These are phyloP conservation scores for Colletotrichum karsti DNA, from an alignment of 2,329 filamentous ascomycete genomes.

Conservation along the genomic window DNA sequence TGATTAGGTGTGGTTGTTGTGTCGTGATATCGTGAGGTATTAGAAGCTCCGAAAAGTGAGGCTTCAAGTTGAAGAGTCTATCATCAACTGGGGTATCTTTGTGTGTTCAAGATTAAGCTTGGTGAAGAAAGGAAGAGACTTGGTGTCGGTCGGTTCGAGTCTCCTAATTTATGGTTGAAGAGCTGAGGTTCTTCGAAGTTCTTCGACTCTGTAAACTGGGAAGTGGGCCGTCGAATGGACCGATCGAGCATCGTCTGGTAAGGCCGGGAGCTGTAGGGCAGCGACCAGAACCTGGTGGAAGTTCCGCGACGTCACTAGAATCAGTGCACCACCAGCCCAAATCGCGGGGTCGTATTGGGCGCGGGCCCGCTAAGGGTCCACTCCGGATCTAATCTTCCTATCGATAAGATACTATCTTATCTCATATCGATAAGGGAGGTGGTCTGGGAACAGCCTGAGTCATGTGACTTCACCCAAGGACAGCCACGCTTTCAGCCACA, in stretches of 20 bases:
- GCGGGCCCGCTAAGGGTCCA: not conserved
- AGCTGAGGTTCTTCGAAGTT: not conserved
- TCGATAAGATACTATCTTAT: not conserved
- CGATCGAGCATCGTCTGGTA: conserved; percentile 20
- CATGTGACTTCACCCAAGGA: accelerated
- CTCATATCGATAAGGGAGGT: not conserved
- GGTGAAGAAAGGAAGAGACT: not conserved
- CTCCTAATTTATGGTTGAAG: conserved; percentile 16
- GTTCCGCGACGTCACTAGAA: conserved; percentile 35
- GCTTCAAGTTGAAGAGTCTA: conserved; percentile 26
- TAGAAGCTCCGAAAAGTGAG: conserved; percentile 23
- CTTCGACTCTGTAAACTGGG: conserved; percentile 8
- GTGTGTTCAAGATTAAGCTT: conserved; percentile 4
- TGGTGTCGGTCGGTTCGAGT: not conserved
- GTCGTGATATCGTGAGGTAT: not conserved
- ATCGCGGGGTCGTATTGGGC: conserved; percentile 22
- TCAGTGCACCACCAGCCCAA: conserved; percentile 17
- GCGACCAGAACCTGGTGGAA: conserved; percentile 35
- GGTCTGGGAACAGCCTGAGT: too few relatives aligned
- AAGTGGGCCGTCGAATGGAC: conserved; percentile 27
- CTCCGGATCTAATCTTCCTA: not conserved
- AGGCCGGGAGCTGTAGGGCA: conserved; percentile 30
- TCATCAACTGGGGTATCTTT: conserved; percentile 27
- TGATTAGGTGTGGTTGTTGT: not conserved
- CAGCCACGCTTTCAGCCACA: conserved; percentile 22